Conservation (phyloP, 768 basidiomycete species). For the Candolleomyces aberdarensis region DNA sequence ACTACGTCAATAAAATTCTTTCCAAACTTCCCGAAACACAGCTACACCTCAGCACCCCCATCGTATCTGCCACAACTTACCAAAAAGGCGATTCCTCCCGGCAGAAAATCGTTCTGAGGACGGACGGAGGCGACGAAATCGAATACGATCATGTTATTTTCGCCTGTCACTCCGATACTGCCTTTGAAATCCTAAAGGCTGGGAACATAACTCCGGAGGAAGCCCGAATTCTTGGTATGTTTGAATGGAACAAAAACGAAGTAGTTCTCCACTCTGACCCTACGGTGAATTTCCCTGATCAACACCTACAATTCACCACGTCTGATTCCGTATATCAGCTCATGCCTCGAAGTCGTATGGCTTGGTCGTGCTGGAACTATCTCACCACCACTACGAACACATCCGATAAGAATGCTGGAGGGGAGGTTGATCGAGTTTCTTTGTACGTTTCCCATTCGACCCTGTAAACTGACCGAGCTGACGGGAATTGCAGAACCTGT, state of each 20-base stretch:
- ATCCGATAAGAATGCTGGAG: constrained; percentile 20
- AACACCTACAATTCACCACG: neutral
- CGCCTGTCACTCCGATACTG: constrained; percentile 69
- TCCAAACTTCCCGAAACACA: constrained; percentile 47
- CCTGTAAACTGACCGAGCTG: neutral
- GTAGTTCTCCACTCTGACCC: constrained; percentile 66
- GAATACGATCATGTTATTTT: constrained; percentile 70
- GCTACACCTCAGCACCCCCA: constrained; percentile 58
- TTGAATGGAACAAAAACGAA: constrained; percentile 68
- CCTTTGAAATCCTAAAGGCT: constrained; percentile 45
- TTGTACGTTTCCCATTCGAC: constrained; percentile 40
- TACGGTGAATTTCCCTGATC: constrained; percentile 35
- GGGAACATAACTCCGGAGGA: constrained; percentile 54
- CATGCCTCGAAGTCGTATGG: constrained; percentile 58
- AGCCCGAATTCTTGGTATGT: constrained; percentile 49
- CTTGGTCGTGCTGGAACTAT: constrained; percentile 83
- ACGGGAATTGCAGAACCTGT: constrained; percentile 38
- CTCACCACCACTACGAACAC: constrained; percentile 16
- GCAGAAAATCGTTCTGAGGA: constrained; percentile 41
- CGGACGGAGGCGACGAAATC: constrained; percentile 40
- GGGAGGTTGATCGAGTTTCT: constrained; percentile 57
- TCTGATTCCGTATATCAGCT: constrained; percentile 34
- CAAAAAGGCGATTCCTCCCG: constrained; percentile 10
- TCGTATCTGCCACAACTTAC: constrained; percentile 41
- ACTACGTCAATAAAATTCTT: constrained; percentile 66